Percentiles rank a stretch among this genome's conserved stretches.
Evolutionary conservation across 495 filamentous ascomycete genomes (phyloP).

Genomic region (Articulospora tetracladia): DNA sequence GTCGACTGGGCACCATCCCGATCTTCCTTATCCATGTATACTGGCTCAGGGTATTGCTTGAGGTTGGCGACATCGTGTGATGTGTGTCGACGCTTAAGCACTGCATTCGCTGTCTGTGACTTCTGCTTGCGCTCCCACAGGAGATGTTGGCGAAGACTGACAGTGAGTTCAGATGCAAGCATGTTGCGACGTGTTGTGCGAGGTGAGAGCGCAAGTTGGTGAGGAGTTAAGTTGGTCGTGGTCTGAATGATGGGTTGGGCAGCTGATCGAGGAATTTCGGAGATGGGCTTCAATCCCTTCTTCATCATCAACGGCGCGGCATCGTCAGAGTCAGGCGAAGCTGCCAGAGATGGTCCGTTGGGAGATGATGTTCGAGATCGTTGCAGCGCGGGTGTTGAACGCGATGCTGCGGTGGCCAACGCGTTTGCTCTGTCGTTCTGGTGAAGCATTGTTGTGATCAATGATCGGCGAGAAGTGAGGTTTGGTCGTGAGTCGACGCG

Average conservation of each 20-base stretch:
- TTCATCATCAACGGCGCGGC: constrained; percentile 70
- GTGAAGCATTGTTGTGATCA: constrained; percentile 87
- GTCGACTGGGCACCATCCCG: constrained; percentile 39
- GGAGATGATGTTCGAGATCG: constrained; percentile 70
- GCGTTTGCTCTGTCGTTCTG: constrained; percentile 62
- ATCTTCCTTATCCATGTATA: constrained; percentile 43
- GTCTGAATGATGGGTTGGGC: constrained; percentile 80
- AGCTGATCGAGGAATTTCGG: constrained; percentile 64
- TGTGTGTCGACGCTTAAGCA: constrained; percentile 87
- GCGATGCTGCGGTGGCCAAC: constrained; percentile 62
- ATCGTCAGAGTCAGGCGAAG: constrained; percentile 69
- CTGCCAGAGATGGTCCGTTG: constrained; percentile 67
- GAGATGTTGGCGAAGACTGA: constrained; percentile 73
- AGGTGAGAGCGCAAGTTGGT: constrained; percentile 71
- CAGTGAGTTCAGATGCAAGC: constrained; percentile 88
- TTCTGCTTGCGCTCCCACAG: constrained; percentile 88
- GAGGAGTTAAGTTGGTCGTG: constrained; percentile 60
- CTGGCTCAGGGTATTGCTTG: constrained; percentile 64
- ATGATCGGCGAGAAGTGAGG: constrained; percentile 78
- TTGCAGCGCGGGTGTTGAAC: constrained; percentile 79
- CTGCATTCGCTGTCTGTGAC: constrained; percentile 81
- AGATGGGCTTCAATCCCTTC: constrained; percentile 49
- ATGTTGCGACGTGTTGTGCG: constrained; percentile 94
- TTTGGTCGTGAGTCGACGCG: constrained; percentile 87
- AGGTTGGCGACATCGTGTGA: constrained; percentile 84